Percentiles rank a stretch among this genome's conserved stretches.
phyloP scores from a whole-genome alignment of 73 alveolate genomes.

The Paramecium primaurelia region DNA sequence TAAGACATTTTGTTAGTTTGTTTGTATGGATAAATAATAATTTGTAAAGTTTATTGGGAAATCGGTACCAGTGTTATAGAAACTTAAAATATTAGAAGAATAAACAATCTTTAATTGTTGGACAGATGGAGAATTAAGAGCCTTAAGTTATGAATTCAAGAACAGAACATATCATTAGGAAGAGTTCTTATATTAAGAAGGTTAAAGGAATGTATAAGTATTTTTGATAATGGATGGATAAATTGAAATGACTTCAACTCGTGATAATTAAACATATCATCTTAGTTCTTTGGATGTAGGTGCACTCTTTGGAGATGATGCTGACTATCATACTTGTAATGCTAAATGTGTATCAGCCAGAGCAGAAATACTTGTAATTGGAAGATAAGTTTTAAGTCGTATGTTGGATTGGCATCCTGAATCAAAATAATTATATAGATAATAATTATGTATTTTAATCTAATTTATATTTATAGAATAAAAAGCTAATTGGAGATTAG shows the following conservation, averaged over 20 bases:
- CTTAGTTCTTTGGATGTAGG: background rate
- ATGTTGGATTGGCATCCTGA: background rate
- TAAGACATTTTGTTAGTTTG: background rate
- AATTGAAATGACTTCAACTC: background rate
- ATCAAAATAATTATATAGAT: background rate
- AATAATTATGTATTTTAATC: background rate
- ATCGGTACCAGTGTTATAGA: background rate
- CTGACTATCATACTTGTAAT: background rate
- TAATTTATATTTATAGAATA: background rate
- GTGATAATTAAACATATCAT: background rate
- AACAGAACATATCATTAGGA: background rate
- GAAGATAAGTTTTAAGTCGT: background rate
- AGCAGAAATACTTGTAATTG: background rate
- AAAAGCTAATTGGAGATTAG: background rate
- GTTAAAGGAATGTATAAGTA: background rate
- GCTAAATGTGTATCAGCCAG: conserved; percentile 33
- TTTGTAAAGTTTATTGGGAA: background rate
- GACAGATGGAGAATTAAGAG: background rate
- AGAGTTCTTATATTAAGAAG: background rate
- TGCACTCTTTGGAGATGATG: background rate
- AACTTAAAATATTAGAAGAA: background rate
- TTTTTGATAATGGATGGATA: background rate
- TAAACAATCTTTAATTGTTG: background rate
- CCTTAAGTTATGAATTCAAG: background rate
- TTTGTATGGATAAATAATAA: conserved; percentile 1